phyloP scores from a whole-genome alignment of 2,329 filamentous ascomycete species.

The Fusarium praegraminearum region DNA sequence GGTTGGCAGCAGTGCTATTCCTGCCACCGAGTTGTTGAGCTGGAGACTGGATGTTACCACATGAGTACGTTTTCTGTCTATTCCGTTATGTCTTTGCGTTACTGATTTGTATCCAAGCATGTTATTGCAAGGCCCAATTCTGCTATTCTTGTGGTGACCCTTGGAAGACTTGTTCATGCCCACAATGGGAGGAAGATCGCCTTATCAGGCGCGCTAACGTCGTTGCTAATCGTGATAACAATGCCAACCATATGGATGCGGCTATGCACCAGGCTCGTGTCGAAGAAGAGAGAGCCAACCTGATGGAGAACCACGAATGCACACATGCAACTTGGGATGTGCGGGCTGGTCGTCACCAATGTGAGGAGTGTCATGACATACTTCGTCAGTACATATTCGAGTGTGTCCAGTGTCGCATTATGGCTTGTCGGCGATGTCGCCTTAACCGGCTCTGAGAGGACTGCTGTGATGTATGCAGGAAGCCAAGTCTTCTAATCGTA shows the following conservation, averaged over 20 bases:
- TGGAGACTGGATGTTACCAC: slow-evolving; percentile 64
- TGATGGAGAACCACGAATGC: slow-evolving; percentile 56
- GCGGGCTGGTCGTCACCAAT: slow-evolving; percentile 51
- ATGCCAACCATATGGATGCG: neutral
- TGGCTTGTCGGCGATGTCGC: slow-evolving; percentile 56
- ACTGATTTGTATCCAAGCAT: slow-evolving; percentile 50
- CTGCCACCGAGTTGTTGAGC: slow-evolving; percentile 62
- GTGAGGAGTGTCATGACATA: slow-evolving; percentile 57
- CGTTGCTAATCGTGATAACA: neutral
- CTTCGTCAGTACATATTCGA: slow-evolving; percentile 60
- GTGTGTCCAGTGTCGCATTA: slow-evolving; percentile 35
- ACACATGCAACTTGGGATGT: slow-evolving; percentile 53
- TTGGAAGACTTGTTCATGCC: slow-evolving; percentile 58
- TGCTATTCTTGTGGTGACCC: slow-evolving; percentile 60
- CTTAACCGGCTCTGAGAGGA: slow-evolving; percentile 52
- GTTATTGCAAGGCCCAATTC: slow-evolving; percentile 60
- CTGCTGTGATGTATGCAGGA: neutral
- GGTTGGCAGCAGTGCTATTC: slow-evolving; percentile 64
- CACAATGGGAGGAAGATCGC: slow-evolving; percentile 52
- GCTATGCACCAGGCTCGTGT: neutral
- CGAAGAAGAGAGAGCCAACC: neutral
- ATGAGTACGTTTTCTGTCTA: slow-evolving; percentile 60
- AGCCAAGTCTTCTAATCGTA: too few species aligned
- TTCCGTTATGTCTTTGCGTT: neutral
- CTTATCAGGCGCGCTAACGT: neutral